Evolutionary conservation across 2,329 filamentous ascomycete species (phyloP), one percentile per base, ranked within the genome.

Genomic region (Claviceps sorghi): DNA sequence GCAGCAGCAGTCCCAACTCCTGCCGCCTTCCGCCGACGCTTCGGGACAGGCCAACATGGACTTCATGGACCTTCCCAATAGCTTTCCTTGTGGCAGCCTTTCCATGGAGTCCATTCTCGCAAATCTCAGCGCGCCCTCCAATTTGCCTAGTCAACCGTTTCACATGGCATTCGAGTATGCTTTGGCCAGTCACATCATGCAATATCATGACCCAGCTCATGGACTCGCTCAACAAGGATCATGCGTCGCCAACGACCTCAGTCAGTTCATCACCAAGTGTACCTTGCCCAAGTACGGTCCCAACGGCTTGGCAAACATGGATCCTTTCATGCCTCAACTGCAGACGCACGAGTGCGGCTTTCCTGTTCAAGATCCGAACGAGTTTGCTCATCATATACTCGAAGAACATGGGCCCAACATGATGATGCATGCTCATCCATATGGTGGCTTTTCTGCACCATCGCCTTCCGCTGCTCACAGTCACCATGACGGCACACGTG

Each of bases 341-440:
- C 56, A 58, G 3, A 52, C 55, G n/a, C 53, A 56, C 21, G 56
- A 61, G 26, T 65, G 64, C 49, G 63, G 61, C 32, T 64, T 62
- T 49, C 56, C 58, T 21, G 56, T 63, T 29, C 58, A 64, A 15
- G 59, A 62, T 26, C 55, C 60, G 9, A 56, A 56, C 29, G 56
- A 57, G 41, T 64, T 62, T 54, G 59, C 61, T 9, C 56, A 60
- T 34, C 64, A 65, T 47, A 58, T 65, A n/a, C 58, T 64, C 19
- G 55, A 62, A 43, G 58, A 64, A 43, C 64, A 65, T 49, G 55
- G 54, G 32, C 49, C 55, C 30, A 51, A 56, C 11, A 45, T 57
- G 4, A 38, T 52, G 49, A 48, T 57, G 43, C 52, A 56, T 29
- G 44, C 48, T 8, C 54, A 59, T 26, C 55, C 55, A 26, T 46